Evolutionary conservation across 495 filamentous ascomycete species (phyloP), one percentile per base, ranked within the genome.

Genomic region (Tuber magnatum): DNA sequence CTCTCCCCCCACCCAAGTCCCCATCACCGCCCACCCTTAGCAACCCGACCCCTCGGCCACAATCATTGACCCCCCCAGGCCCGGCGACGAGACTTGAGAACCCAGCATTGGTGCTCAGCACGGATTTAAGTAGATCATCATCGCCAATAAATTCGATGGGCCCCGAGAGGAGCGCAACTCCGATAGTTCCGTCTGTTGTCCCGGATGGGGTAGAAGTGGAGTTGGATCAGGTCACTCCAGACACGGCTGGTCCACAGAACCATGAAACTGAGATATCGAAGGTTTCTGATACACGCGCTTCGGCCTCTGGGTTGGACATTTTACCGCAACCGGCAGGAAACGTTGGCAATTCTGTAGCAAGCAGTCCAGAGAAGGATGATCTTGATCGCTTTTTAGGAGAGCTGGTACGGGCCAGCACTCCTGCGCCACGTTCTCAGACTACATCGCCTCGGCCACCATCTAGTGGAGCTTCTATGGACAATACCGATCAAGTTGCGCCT

Each of bases 381-480:
- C 51, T 79, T 32, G 77, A 79, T 32, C 70, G 18, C 24, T 78
- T 79, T 32, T 24, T 79, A 22, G 77, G 77, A 32, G 76, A 79
- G 42, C 51, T 79, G 3, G 77, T 78, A 56, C 38, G 72, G 24
- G 77, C 48, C 39, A 73, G 74, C 42, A 71, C 71, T 40, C 78
- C 78, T 35, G 32, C 46, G 7, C 38, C 46, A 69, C 38, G 42
- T 44, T 39, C 10, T 14, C 24, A 14, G 76, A 65, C 56, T 65
- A 18, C 56, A 35, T 65, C 56, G 56, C 56, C 56, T 65, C 56
- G 5, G 3, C 56, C 16, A 20, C 28, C 56, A 20, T 18, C 56
- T 35, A 35, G 35, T 35, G 32, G 56, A 35, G 56, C 56, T 35
- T 65, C 56, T 16, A 65, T 65, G 12, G 56, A 20, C 14, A 20